These are phyloP conservation scores for Achlya hypogyna DNA, from an alignment of 352 stramenopile species.

Conservation along the genomic window DNA sequence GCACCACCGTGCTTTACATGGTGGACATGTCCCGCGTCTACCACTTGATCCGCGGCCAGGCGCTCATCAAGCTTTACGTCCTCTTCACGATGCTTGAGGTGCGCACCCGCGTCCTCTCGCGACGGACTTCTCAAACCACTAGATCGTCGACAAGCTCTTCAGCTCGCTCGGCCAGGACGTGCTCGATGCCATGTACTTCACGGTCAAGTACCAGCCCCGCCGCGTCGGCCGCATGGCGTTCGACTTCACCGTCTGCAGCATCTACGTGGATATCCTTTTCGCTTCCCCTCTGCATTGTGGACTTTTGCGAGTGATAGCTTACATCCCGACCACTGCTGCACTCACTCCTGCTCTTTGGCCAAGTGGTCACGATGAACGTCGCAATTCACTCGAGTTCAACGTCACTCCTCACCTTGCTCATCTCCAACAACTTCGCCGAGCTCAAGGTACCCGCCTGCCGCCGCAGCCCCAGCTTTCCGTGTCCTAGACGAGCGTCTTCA, in stretches of 20 bases:
- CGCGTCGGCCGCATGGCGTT: conserved; percentile 60
- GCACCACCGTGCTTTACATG: conserved; percentile 60
- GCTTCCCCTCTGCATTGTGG: conserved; percentile 3
- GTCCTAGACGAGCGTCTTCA: conserved; percentile 89
- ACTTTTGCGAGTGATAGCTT: conserved; percentile 24
- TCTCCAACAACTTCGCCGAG: conserved; percentile 98
- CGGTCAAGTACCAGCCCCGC: conserved; percentile 65
- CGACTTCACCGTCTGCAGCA: conserved; percentile 65
- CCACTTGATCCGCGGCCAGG: conserved; percentile 96
- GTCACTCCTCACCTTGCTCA: conserved; percentile 90
- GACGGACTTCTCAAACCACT: not conserved
- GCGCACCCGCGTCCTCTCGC: not conserved
- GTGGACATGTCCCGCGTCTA: conserved; percentile 97
- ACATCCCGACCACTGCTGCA: conserved; percentile 69
- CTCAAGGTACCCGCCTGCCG: conserved; percentile 74
- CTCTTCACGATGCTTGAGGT: conserved; percentile 96
- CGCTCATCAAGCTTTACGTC: conserved; percentile 98
- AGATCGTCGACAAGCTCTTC: conserved; percentile 96
- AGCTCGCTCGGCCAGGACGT: conserved; percentile 95
- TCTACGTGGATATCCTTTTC: conserved; percentile 61
- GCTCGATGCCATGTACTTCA: conserved; percentile 92
- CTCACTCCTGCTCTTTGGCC: conserved; percentile 91
- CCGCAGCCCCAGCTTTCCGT: not conserved
- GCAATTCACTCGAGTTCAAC: conserved; percentile 93
- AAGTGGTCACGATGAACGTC: conserved; percentile 97